Percentiles rank a stretch among this genome's conserved stretches.
Conservation (phyloP, 495 filamentous ascomycete genomes). For the Aspergillus hancockii region DNA sequence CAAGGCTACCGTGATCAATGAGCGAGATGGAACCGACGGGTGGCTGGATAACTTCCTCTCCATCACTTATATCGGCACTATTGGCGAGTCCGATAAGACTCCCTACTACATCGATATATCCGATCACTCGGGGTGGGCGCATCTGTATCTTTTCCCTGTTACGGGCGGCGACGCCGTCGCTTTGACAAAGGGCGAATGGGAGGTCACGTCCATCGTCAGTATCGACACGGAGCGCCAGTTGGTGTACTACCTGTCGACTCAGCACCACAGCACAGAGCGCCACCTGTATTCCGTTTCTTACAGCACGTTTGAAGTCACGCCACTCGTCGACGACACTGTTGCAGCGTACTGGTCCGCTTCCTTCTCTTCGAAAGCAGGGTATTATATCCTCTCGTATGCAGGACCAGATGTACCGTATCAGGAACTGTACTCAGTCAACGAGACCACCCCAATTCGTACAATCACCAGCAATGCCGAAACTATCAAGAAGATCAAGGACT, state of each 20-base stretch:
- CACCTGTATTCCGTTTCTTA: constrained; percentile 25
- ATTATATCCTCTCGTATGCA: constrained; percentile 19
- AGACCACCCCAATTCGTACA: constrained; percentile 16
- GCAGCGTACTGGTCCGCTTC: constrained; percentile 22
- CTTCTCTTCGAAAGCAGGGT: constrained; percentile 17
- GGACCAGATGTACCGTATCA: constrained; percentile 24
- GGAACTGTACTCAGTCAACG: constrained; percentile 20
- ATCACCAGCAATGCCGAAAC: constrained; percentile 19
- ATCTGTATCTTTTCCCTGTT: constrained; percentile 21
- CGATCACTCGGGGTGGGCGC: constrained; percentile 21
- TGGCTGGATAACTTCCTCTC: constrained; percentile 24
- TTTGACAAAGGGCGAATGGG: constrained; percentile 21
- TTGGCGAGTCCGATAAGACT: constrained; percentile 2
- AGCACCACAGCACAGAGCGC: constrained; percentile 23
- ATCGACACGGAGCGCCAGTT: constrained; percentile 17
- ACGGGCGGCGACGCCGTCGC: constrained; percentile 16
- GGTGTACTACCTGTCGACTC: constrained; percentile 23
- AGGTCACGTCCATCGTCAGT: constrained; percentile 18
- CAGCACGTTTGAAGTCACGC: constrained; percentile 15
- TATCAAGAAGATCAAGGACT: constrained; percentile 13
- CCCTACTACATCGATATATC: constrained; percentile 24
- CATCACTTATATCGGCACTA: constrained; percentile 18
- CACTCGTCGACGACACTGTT: constrained; percentile 21
- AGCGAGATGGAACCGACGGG: constrained; percentile 23
- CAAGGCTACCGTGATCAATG: constrained; percentile 6